Base-by-base conservation (phyloP, 2,329 filamentous ascomycete species). In the Simplicillium sp. region DNA sequence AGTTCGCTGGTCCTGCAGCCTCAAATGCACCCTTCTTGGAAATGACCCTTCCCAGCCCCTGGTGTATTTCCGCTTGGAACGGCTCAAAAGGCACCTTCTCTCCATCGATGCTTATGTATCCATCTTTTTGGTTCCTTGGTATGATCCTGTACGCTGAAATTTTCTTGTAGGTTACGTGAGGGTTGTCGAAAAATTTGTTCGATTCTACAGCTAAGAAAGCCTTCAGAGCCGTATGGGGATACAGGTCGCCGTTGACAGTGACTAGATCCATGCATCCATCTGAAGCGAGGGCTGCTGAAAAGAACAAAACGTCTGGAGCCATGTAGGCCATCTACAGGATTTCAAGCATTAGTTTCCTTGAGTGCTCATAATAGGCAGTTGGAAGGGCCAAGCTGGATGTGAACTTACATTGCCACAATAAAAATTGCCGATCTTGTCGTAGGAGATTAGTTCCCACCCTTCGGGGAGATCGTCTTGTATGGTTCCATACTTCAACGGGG, bases 41-140 rank as follows among this genome's bases (percentile, higher is more conserved):
- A 47, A 97, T 67, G n/a, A 90, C 84, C 4, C 84, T 87, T 1
- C 87, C 92, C 17, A 98, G 67, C 0, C 83, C 84, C 39, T 69
- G 75, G 58, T 96, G 87, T 7, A 96, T 73, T 63, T 98, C 92
- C 3, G 82, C 87, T 66, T 98, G 92, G 57, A 96, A 94, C 0
- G 87, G 84, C 51, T 82, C 82, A 57, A 94, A 97, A 0, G 87
- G 84, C 3, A 94, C 71, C 40, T 76, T 74, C 64, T 98, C 92
- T 31, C 92, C 92, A 55, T 97, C 92, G 48, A 98, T 87, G 58
- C 87, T 94, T 57, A 98, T 94, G 58, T 85, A 92, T 2, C 90
- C 90, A 46, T 81, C 73, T 32, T 75, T 67, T 52, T 81, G 73
- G 46, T 82, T 65, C 40, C 77, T 79, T 0, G 92, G 92, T 3